These are phyloP conservation scores for Ceraceosorus guamensis DNA, from an alignment of 1,284 basidiomycete genomes.

Conservation along the genomic window DNA sequence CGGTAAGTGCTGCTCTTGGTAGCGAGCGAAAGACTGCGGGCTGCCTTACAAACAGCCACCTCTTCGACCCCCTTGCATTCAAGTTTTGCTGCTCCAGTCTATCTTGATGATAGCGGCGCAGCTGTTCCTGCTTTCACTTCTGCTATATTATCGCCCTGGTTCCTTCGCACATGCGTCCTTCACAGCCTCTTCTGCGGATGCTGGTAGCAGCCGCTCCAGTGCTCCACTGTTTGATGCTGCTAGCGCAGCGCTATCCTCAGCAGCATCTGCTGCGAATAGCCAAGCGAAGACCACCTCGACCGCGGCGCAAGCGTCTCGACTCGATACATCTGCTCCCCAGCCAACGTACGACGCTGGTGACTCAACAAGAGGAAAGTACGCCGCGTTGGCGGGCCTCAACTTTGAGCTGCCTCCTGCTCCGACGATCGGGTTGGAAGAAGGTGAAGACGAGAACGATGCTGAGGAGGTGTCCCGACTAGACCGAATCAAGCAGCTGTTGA, in stretches of 20 bases:
- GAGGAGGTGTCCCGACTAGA: too few species aligned
- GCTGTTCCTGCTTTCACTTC: slow-evolving; percentile 53
- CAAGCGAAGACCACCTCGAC: not conserved
- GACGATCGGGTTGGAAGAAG: slow-evolving; percentile 6
- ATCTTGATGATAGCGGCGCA: slow-evolving; percentile 52
- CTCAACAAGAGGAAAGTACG: slow-evolving; percentile 4
- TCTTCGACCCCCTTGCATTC: not conserved
- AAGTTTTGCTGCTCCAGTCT: slow-evolving; percentile 23
- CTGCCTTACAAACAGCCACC: not conserved
- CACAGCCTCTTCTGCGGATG: slow-evolving; percentile 12
- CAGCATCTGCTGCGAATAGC: not conserved
- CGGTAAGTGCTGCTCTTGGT: slow-evolving; percentile 20
- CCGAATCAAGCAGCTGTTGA: slow-evolving; percentile 1
- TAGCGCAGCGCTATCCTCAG: not conserved
- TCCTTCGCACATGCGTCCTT: slow-evolving; percentile 12
- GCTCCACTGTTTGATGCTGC: slow-evolving; percentile 9
- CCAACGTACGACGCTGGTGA: not conserved
- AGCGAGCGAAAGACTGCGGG: slow-evolving; percentile 59
- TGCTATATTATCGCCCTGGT: slow-evolving; percentile 50
- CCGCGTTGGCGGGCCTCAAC: slow-evolving; percentile 8
- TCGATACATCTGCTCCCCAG: not conserved
- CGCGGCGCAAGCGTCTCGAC: too few species aligned
- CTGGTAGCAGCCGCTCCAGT: not conserved
- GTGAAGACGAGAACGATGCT: slow-evolving; percentile 4
- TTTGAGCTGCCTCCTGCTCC: slow-evolving; percentile 11